Evolutionary conservation across 495 filamentous ascomycete genomes (phyloP), one percentile per base, ranked within the genome.

Genomic region (Antarctomyces pellizariae): DNA sequence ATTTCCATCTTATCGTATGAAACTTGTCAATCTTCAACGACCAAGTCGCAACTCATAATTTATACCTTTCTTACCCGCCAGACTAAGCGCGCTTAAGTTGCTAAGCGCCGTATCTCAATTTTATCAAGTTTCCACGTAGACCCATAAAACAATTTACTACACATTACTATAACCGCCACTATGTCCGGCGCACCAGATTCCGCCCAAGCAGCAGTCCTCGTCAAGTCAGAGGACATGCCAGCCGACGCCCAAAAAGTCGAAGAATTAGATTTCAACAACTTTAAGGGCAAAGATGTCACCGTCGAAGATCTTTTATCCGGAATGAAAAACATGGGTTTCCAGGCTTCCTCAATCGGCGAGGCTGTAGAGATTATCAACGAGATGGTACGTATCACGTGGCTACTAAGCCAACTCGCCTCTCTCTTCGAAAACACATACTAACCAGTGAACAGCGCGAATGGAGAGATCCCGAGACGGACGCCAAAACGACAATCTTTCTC

Each of bases 301-400:
- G 78, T 76, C 17, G 68, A 73, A 9, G 79, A 92, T 41, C 53
- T 99, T 36, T 57, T 84, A 8, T 57, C 65, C n/a, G 67, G 71
- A 26, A 80, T 93, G 72, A 60, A 62, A 33, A 53, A 62, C 34
- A 91, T 79, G 62, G 86, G 89, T 6, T 95, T 95, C 46, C 86
- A 97, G 53, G 83, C 79, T 9, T 77, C 65, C 24, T 71, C 75
- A 3, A 65, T 93, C 24, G 68, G 71, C 10, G 72, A 91, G 36
- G 86, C 84, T 3, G 64, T 76, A 25, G 55, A 67, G 18, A 86
- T 93, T 33, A 72, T 99, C 41, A 79, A 99, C 37, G 67, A 74
- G n/a, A 95, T 99, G 86, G 78, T 89, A 49, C 40, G 59, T 38
- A 15, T 18, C 25, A 5, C 12, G n/a, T 27, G 25, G 2, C 2